Conservation (phyloP, 768 basidiomycete species). For the Rhodotorula diobovata region DNA sequence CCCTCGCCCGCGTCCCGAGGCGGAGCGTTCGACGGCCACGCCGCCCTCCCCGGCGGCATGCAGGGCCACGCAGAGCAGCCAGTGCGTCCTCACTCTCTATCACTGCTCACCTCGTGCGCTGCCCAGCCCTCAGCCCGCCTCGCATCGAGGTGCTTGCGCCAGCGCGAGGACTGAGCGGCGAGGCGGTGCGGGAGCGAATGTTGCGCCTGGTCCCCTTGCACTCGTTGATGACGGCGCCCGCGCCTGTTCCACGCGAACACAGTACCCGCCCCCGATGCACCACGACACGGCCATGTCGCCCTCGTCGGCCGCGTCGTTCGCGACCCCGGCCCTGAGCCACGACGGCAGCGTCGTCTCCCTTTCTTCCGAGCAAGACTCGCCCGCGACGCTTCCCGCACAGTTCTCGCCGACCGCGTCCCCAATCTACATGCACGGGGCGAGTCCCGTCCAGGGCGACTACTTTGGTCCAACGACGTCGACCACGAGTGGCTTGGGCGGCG, state of each 20-base stretch:
- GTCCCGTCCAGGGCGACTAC: background rate
- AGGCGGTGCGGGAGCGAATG: too few species aligned
- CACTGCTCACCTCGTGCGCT: background rate
- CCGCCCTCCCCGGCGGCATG: too few species aligned
- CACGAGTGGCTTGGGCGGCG: too few species aligned
- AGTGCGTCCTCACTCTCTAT: background rate
- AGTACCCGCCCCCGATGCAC: slow-evolving; percentile 4
- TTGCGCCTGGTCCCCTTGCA: too few species aligned
- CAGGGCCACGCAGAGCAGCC: background rate
- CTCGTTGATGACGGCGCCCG: too few species aligned
- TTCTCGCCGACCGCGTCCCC: background rate
- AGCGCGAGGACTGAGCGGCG: too few species aligned
- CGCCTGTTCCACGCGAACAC: too few species aligned
- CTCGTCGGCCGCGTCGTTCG: background rate
- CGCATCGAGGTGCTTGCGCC: too few species aligned
- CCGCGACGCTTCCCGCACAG: background rate
- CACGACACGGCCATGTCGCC: slow-evolving; percentile 10
- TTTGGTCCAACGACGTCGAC: too few species aligned
- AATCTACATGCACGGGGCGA: background rate
- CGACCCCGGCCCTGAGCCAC: slow-evolving; percentile 2
- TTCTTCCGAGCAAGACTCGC: slow-evolving; percentile 1
- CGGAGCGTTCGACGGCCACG: too few species aligned
- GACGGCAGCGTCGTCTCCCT: background rate
- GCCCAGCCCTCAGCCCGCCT: too few species aligned
- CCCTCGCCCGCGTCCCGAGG: background rate